These are phyloP conservation scores for Teratosphaeria zuluensis DNA, from an alignment of 2,329 filamentous ascomycete species.

Conservation along the genomic window DNA sequence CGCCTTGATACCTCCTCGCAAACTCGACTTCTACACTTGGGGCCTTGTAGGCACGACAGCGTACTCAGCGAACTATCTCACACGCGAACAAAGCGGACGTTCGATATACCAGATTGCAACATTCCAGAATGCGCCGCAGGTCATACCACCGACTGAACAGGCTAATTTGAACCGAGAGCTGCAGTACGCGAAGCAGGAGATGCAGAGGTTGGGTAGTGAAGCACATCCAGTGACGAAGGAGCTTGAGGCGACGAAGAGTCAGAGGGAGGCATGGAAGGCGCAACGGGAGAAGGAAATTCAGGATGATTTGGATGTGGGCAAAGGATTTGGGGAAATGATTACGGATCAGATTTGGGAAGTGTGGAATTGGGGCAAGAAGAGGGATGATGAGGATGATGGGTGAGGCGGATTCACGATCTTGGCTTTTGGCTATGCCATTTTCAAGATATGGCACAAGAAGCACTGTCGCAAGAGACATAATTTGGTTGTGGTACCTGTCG, in stretches of 20 bases:
- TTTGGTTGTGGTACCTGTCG: background rate
- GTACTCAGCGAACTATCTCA: conserved; percentile 41
- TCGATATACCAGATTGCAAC: conserved; percentile 17
- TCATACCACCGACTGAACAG: conserved; percentile 5
- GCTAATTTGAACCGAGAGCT: conserved; percentile 6
- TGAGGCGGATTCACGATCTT: background rate
- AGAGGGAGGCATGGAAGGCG: conserved; percentile 36
- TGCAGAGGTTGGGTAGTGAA: conserved; percentile 3
- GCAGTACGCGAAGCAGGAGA: conserved; percentile 4
- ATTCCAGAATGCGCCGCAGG: background rate
- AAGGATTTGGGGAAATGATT: conserved; percentile 29
- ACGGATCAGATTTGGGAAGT: conserved; percentile 29
- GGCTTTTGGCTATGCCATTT: background rate
- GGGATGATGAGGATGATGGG: conserved; percentile 21
- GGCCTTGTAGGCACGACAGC: conserved; percentile 41
- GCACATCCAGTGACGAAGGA: conserved; percentile 6
- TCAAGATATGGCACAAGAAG: no score
- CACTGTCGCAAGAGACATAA: no score
- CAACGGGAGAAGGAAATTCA: conserved; percentile 35
- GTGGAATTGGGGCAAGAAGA: conserved; percentile 27
- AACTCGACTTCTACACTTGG: conserved; percentile 52
- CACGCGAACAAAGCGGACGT: conserved; percentile 24
- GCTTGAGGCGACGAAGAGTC: conserved; percentile 17
- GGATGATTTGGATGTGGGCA: conserved; percentile 30
- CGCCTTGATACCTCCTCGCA: conserved; percentile 49